A percentile compares a stretch with the other conserved stretches of the same genome.
Evolutionary conservation across 2,329 filamentous ascomycete species (phyloP).

Genomic region (Exophiala mesophila): DNA sequence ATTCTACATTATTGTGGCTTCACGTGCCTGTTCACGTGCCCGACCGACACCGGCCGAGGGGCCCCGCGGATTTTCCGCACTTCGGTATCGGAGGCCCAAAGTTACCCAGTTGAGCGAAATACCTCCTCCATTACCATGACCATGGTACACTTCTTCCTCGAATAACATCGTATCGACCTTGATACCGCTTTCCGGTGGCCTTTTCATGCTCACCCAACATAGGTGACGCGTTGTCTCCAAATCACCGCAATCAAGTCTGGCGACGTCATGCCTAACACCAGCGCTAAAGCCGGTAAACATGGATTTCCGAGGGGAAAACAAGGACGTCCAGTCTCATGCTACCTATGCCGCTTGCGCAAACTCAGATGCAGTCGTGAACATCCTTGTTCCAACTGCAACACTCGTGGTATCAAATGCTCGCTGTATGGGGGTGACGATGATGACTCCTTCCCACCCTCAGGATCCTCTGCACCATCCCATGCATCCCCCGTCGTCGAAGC

Average conservation of each 20-base stretch:
- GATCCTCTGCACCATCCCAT: not conserved
- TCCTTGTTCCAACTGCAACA: not conserved
- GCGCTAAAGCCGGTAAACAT: not conserved
- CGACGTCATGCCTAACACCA: not conserved
- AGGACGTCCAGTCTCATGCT: not conserved
- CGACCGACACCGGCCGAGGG: not conserved
- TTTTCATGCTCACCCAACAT: not conserved
- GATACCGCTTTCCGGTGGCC: not conserved
- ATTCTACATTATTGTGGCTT: no score
- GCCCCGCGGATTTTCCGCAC: not conserved
- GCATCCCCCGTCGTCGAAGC: not conserved
- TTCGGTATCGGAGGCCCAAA: not conserved
- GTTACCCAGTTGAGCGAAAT: no score
- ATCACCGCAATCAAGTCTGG: not conserved
- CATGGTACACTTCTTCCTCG: not conserved
- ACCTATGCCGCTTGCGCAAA: not conserved
- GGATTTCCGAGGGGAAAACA: not conserved
- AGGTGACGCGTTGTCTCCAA: not conserved
- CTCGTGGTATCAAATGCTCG: not conserved
- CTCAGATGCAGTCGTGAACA: not conserved
- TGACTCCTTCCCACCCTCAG: not conserved
- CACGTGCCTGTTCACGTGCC: no score
- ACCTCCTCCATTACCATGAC: not conserved
- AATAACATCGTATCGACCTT: not conserved
- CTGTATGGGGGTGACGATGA: not conserved